Base-by-base conservation (phyloP, 305 asterid species). In the Solanum hybrid region DNA sequence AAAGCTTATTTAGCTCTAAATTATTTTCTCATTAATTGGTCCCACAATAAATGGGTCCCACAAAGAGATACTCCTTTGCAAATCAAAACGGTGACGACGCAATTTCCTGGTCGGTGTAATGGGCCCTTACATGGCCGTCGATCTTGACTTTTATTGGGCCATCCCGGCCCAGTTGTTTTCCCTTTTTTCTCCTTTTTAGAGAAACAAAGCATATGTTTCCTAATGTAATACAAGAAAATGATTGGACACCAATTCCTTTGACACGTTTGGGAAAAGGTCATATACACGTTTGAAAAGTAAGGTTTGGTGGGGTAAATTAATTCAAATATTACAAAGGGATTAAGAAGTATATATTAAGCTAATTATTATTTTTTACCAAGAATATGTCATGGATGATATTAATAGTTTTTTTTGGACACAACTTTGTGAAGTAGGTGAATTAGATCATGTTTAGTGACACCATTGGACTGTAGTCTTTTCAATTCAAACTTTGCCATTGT, bases 101-200 rank as follows among this genome's bases (percentile, higher is more conserved):
- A 57, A 68, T 37, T 89, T 81, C 83, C 22, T 31, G 15, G 26
- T 79, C 79, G 79, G 77, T 89, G 2, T 9, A 2, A 17, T 89
- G 90, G 90, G 83, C 77, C 88, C 87, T 26, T 33, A 36, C 45
- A 9, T 80, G 65, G 90, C 83, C 72, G 90, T 70, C 75, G 29
- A 57, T 68, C 33, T 89, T 68, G 88, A 89, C 83, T 14, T 89
- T 15, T 72, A 20, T 36, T 70, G 80, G 61, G 65, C 36, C 61
- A 38, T 17, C 29, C 3, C 32, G 29, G 61, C 34, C 81, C 78
- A 87, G 26, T 87, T 34, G 2, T 26, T 70, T 24, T 1, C 24
- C 26, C 5, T 36, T 68, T 7, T 8, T 12, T 13, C 20, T 14
- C 11, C 38, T 10, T 78, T 78, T 4, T 7, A n/a, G 6, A n/a